Conservation (phyloP, 345 rosid species). For the Aquilaria yunnanensis region DNA sequence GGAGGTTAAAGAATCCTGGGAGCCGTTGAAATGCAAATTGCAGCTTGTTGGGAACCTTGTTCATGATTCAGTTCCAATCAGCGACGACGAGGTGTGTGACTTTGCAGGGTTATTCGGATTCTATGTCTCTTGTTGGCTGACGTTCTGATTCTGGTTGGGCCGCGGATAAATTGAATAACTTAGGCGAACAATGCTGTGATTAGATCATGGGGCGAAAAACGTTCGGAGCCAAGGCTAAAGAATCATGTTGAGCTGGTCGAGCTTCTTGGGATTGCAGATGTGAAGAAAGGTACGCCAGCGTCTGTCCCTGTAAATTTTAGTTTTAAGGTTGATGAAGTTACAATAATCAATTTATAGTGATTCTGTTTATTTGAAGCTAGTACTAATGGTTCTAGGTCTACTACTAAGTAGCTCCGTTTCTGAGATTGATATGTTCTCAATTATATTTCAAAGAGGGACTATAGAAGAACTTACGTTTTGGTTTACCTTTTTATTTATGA, state of each 20-base stretch:
- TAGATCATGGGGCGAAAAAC: slow-evolving; percentile 59
- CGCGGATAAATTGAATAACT: slow-evolving; percentile 1
- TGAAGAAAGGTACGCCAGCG: slow-evolving; percentile 50
- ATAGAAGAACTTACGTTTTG: background rate
- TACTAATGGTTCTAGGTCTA: too few relatives aligned
- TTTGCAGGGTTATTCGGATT: background rate
- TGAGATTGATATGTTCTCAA: background rate
- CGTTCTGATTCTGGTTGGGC: background rate
- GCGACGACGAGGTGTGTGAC: slow-evolving; percentile 59
- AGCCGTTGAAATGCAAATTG: slow-evolving; percentile 47
- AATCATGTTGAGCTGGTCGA: slow-evolving; percentile 96
- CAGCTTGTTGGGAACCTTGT: slow-evolving; percentile 75
- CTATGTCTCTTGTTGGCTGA: slow-evolving; percentile 2
- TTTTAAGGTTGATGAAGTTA: too few relatives aligned
- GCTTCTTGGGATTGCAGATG: slow-evolving; percentile 73
- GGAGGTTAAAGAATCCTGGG: slow-evolving; percentile 61
- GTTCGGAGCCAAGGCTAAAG: slow-evolving; percentile 47
- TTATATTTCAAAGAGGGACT: background rate
- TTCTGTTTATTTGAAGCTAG: too few relatives aligned
- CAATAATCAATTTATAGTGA: too few relatives aligned
- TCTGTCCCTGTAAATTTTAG: too few relatives aligned
- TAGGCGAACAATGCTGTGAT: slow-evolving; percentile 68
- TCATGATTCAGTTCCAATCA: slow-evolving; percentile 80
- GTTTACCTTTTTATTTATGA: too few relatives aligned
- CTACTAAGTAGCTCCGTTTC: background rate